Base-by-base conservation (phyloP, 2,329 filamentous ascomycete genomes). In the Albifimbria verrucaria region DNA sequence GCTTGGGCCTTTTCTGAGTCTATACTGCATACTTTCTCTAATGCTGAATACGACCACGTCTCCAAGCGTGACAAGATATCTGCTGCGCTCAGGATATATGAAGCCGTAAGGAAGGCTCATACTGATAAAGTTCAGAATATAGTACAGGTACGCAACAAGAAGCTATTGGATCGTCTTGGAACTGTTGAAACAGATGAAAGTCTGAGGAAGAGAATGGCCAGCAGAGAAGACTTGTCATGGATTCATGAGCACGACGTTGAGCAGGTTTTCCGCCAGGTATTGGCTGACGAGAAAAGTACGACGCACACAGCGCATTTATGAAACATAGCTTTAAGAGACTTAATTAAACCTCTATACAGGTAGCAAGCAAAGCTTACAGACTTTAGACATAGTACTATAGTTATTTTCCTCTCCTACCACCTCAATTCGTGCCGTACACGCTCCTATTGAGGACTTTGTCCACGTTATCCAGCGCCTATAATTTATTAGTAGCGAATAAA, bases 181-280 rank as follows among this genome's bases (percentile, higher is more conserved):
- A 52, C 57, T 39, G 48, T 28, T 2, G 68, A 72, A 55, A 72
- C 69, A 5, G 73, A 78, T 23, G 67, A 68, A 45, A 62, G 68
- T 46, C 57, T 77, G 39, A 57, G 68, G 44, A 39, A 57, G 1
- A 63, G 70, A 50, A 69, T 77, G 57, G 62, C 55, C 22, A 67
- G 57, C 20, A 62, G 75, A 4, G 62, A 65, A 2, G 67, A 76
- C 51, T 68, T 69, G 5, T 65, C 59, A 17, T 78, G 75, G 76
- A 66, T 79, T 25, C 72, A 73, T 20, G 75, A 77, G 55, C 75
- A 79, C 59, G 72, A 78, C 59, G 75, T 77, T 9, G 65, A 72
- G 49, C 57, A 57, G 10, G 65, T 70, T 11, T 77, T 75, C 28
- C 5, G n/a, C n/a, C n/a, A n/a, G n/a, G n/a, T n/a, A n/a, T n/a